Base-by-base conservation (phyloP, 768 basidiomycete genomes). In the Sporobolomyces pararoseus region DNA sequence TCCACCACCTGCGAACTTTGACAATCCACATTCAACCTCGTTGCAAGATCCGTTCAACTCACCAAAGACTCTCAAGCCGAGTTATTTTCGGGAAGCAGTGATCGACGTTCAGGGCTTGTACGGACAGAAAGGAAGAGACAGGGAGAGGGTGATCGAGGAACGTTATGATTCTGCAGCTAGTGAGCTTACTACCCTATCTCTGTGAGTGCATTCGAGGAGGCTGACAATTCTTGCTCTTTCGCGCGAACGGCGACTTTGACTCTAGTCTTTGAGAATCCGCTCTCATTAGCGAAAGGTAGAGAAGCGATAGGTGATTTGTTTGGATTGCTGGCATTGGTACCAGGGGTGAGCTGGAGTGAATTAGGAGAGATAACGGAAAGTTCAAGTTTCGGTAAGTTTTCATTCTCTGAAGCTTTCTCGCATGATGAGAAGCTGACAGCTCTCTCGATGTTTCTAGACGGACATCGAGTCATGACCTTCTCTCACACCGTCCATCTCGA, bases 401-500 rank as follows among this genome's bases (percentile, higher is more conserved):
- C 27, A 23, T 27, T 17, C n/a, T 3, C 46, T 27, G 10, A 29
- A 16, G 44, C 32, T 6, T 27, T 35, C 19, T 65, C 58, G 42
- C n/a, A n/a, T n/a, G n/a, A n/a, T n/a, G n/a, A n/a, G n/a, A 54
- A 23, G 27, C 42, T 42, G 46, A 13, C 46, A 9, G 39, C 39
- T 42, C 39, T 14, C 46, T 23, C 46, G 46, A 47, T 21, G 17
- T 42, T 44, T n/a, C 27, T 58, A 90, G 89, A 90, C 78, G 88
- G 89, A 25, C 86, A 87, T 76, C 84, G 85, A 65, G 87, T 85
- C 79, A 84, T 84, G 49, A 86, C 90, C 31, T 85, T 91, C 53
- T 87, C 90, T 76, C 90, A 90, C 78, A 89, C 88, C 1, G 83
- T 91, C 65, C 86, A 91, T 78, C 81, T 91, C 47, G 82, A 90